These are phyloP conservation scores for Lenwebbia sp. DNA, from an alignment of 345 rosid genomes.

Conservation along the genomic window DNA sequence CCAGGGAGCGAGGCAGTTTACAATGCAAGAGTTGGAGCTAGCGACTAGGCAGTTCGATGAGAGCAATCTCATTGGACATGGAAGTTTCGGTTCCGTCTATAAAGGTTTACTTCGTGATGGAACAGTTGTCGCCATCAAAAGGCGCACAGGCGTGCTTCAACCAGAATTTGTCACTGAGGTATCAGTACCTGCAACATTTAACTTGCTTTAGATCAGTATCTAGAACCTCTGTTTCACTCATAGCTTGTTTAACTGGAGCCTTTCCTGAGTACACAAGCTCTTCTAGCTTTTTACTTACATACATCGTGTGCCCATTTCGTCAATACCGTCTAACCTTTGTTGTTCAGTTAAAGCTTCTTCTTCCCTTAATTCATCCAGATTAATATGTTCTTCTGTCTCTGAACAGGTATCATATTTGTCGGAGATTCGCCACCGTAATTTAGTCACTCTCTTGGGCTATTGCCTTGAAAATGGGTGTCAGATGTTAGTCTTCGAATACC, in stretches of 20 bases:
- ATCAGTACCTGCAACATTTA: not conserved
- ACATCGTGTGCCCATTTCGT: not conserved
- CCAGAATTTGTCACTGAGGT: constrained; percentile 46
- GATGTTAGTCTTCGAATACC: constrained; percentile 45
- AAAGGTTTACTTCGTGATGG: constrained; percentile 39
- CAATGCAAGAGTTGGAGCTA: constrained; percentile 42
- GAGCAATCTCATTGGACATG: constrained; percentile 34
- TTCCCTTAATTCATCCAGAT: not conserved
- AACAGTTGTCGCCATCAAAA: constrained; percentile 44
- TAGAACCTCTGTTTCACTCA: not conserved
- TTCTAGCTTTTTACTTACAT: not conserved
- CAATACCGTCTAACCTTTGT: not conserved
- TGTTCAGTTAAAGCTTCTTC: not conserved
- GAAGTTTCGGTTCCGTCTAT: constrained; percentile 44
- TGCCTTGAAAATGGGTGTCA: constrained; percentile 43
- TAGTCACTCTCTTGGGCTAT: constrained; percentile 54
- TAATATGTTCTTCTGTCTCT: not conserved
- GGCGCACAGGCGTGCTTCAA: constrained; percentile 20
- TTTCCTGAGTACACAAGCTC: not conserved
- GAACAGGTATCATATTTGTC: constrained; percentile 41
- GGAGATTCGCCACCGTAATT: constrained; percentile 43
- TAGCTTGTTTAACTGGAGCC: not conserved
- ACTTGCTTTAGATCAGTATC: not conserved
- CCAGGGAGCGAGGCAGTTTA: constrained; percentile 28
- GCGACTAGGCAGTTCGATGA: constrained; percentile 47